These are phyloP conservation scores for Neoascochyta sp. DNA, from an alignment of 2,329 filamentous ascomycete genomes.

Conservation along the genomic window DNA sequence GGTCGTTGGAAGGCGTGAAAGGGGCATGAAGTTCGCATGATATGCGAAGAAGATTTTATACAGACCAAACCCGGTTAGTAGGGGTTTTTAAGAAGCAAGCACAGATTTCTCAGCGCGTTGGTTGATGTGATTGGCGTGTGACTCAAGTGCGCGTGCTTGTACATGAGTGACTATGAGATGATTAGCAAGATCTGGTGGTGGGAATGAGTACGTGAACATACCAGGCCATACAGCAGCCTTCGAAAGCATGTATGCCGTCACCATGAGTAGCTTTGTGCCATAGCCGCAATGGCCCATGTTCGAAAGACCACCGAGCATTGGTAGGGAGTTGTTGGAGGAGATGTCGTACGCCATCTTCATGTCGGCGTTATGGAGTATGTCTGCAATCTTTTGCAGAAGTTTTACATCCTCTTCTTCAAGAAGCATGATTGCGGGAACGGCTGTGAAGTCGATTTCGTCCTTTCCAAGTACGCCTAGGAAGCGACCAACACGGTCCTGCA, in stretches of 20 bases:
- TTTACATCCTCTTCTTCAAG: slow-evolving; percentile 89
- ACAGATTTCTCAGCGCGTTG: slow-evolving; percentile 54
- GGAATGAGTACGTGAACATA: slow-evolving; percentile 45
- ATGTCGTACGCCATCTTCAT: slow-evolving; percentile 66
- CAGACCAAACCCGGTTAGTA: slow-evolving; percentile 9
- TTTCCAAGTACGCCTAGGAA: slow-evolving; percentile 84
- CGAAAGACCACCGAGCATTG: slow-evolving; percentile 52
- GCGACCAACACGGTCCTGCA: slow-evolving; percentile 89
- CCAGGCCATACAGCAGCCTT: slow-evolving; percentile 91
- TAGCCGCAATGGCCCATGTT: slow-evolving; percentile 65
- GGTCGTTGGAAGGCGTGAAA: too few relatives aligned
- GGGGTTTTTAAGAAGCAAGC: slow-evolving; percentile 23
- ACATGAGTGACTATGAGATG: slow-evolving; percentile 58
- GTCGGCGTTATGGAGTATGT: slow-evolving; percentile 73
- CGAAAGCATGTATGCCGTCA: slow-evolving; percentile 82
- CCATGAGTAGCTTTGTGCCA: slow-evolving; percentile 76
- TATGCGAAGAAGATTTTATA: slow-evolving; percentile 15
- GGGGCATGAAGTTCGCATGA: too few relatives aligned
- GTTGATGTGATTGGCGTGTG: slow-evolving; percentile 61
- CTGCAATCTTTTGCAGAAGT: slow-evolving; percentile 75
- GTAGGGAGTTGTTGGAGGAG: slow-evolving; percentile 43
- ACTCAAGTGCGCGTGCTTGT: slow-evolving; percentile 63
- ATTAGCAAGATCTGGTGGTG: slow-evolving; percentile 23
- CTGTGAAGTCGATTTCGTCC: slow-evolving; percentile 71
- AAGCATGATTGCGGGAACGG: slow-evolving; percentile 83